Evolutionary conservation across 352 stramenopile genomes (phyloP).

Genomic region (Pythium phragmiticola): DNA sequence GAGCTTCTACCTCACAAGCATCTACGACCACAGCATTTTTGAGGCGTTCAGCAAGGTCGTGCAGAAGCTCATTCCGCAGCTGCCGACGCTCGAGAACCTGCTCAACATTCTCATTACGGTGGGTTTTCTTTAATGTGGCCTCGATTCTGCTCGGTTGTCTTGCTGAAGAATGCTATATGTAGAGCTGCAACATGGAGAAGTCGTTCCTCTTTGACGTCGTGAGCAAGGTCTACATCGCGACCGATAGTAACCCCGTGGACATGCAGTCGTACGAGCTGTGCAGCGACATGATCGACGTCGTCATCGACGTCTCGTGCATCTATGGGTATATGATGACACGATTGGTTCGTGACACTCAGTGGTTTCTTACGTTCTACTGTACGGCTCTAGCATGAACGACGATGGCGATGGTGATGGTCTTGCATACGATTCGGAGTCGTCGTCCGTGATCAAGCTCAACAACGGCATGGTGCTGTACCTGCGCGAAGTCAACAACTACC

Average conservation of each 20-base stretch:
- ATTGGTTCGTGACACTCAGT: background rate
- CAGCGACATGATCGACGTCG: constrained; percentile 99
- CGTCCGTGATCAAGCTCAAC: constrained; percentile 97
- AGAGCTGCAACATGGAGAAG: constrained; percentile 99
- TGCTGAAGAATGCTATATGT: constrained; percentile 19
- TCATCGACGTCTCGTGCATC: constrained; percentile 99
- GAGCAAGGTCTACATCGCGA: constrained; percentile 99
- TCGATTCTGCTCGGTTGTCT: background rate
- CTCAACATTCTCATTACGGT: constrained; percentile 97
- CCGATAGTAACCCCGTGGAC: constrained; percentile 97
- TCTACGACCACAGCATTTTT: constrained; percentile 97
- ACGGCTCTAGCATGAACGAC: constrained; percentile 71
- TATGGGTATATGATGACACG: constrained; percentile 78
- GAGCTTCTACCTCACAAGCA: constrained; percentile 91
- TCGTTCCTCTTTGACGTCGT: constrained; percentile 98
- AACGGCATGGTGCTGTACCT: constrained; percentile 97
- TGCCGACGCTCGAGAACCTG: constrained; percentile 97
- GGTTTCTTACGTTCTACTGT: background rate
- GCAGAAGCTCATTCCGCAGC: constrained; percentile 96
- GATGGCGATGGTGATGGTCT: constrained; percentile 90
- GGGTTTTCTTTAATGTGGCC: background rate
- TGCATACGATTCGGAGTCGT: constrained; percentile 96
- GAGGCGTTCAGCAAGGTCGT: constrained; percentile 97
- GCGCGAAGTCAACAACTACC: constrained; percentile 94
- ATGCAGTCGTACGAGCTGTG: constrained; percentile 98